Evolutionary conservation across 495 filamentous ascomycete genomes (phyloP), one percentile per base, ranked within the genome.

Genomic region (Trichoderma asperelloides): DNA sequence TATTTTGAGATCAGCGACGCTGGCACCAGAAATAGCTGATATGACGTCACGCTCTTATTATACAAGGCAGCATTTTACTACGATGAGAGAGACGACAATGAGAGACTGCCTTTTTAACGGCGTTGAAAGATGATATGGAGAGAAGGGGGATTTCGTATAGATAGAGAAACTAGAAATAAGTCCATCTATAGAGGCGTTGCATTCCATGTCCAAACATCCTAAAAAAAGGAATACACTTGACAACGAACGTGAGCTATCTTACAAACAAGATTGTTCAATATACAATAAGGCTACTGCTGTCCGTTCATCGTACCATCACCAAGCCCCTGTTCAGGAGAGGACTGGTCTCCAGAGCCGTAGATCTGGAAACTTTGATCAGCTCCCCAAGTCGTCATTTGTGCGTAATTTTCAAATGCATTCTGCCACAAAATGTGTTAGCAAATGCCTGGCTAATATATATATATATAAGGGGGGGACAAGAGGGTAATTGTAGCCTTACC

Each of bases 401-500:
- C 76, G 60, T 80, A 83, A 60, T 77, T 83, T 37, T 82, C 80
- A 62, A 83, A 80, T 30, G 79, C 77, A 40, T 80, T 78, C 81
- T 82, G n/a, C 62, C 12, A 39, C 41, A 65, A n/a, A 70, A 70
- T 67, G 37, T n/a, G 63, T 27, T 60, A 51, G 60, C 45, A 16
- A 18, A 28, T 12, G 7, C 11, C 9, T 15, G n/a, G n/a, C n/a
- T n/a, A n/a, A 43, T 43, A 8, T 16, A 12, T 18, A 21, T 3
- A 28, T 27, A 27, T 8, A 57, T 40, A 33, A 37, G 4, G 5
- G 21, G n/a, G 1, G 25, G 7, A 25, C 2, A 18, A 41, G 63
- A 47, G 40, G n/a, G 49, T 0, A 18, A 30, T n/a, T 30, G 28
- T 2, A 7, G 25, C 74, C 87, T 77, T 79, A 93, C 91, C 91